phyloP scores from a whole-genome alignment of 495 filamentous ascomycete genomes.

The Immersiella caudata region DNA sequence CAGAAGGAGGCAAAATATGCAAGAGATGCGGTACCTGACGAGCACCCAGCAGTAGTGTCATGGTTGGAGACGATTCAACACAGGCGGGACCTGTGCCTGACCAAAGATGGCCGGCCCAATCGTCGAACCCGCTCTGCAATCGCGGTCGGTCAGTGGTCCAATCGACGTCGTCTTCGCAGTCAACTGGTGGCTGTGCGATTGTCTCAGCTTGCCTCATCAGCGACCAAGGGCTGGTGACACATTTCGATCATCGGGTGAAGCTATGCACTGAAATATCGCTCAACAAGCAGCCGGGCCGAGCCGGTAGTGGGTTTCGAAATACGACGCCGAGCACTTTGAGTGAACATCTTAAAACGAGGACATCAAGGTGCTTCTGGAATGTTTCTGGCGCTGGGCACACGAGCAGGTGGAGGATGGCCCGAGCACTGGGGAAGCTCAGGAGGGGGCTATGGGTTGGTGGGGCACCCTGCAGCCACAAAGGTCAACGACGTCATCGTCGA shows the following conservation, averaged over 20 bases:
- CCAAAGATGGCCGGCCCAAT: neutral
- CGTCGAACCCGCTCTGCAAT: neutral
- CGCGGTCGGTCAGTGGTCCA: neutral
- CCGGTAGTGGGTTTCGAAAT: neutral
- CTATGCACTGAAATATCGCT: neutral
- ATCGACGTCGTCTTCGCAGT: neutral
- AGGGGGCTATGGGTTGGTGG: neutral
- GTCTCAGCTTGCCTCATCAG: slow-evolving; percentile 7
- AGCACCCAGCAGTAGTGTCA: neutral
- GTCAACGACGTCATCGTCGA: slow-evolving; percentile 14
- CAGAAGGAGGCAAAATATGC: neutral
- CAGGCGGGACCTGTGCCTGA: neutral
- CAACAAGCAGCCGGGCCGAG: neutral
- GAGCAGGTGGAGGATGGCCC: neutral
- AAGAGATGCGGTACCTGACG: neutral
- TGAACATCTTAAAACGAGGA: neutral
- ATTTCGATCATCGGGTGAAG: slow-evolving; percentile 2
- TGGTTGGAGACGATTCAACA: neutral
- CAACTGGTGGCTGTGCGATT: neutral
- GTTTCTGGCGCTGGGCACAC: neutral
- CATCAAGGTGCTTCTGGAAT: neutral
- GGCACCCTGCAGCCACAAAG: slow-evolving; percentile 4
- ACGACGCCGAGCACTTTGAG: neutral
- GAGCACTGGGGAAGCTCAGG: neutral
- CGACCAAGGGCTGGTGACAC: slow-evolving; percentile 8